Evolutionary conservation across 2,329 filamentous ascomycete genomes (phyloP), one percentile per base, ranked within the genome.

Genomic region (Sarocladium strictum): DNA sequence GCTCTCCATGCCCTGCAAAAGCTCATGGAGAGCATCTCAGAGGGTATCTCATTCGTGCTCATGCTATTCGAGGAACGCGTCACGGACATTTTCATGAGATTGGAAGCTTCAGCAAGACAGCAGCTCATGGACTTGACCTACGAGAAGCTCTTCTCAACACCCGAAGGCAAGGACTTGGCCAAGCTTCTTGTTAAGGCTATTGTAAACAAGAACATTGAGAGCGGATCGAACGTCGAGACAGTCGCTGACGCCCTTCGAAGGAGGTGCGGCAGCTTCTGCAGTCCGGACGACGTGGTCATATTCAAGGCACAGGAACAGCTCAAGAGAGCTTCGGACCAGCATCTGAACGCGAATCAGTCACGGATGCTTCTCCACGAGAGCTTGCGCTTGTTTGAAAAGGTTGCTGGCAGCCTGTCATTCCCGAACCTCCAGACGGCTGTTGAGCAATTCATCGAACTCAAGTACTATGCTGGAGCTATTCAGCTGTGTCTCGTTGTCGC

Each of bases 271-370:
- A 97, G 89, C 71, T 99, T 99, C 79, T 99, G 94, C 69, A 97
- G 92, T 64, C 86, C 93, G 0, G 93, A 99, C 60, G 94, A 99
- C 72, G 94, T 97, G 1, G 85, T 97, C 59, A 93, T 97, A 61
- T 99, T 99, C 84, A 97, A 96, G 71, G 94, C 94, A 0, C 93
- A 97, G 67, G 94, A 99, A 69, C 89, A 93, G 63, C 76, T 97
- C 53, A 95, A 96, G 76, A 83, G 90, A 61, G 93, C 93, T 1
- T 85, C 86, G 2, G 92, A 97, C 67, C 83, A 89, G 49, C 83
- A 85, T 10, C 75, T 79, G 3, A 90, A 91, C 64, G 84, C 84
- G 3, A 93, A 92, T 61, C 77, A 84, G 53, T 89, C 88, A 5
- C 84, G 92, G 32, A 85, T 85, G 43, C 74, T 96, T 33, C 78